These are phyloP conservation scores for Podospora comata DNA, from an alignment of 495 filamentous ascomycete species.

Conservation along the genomic window DNA sequence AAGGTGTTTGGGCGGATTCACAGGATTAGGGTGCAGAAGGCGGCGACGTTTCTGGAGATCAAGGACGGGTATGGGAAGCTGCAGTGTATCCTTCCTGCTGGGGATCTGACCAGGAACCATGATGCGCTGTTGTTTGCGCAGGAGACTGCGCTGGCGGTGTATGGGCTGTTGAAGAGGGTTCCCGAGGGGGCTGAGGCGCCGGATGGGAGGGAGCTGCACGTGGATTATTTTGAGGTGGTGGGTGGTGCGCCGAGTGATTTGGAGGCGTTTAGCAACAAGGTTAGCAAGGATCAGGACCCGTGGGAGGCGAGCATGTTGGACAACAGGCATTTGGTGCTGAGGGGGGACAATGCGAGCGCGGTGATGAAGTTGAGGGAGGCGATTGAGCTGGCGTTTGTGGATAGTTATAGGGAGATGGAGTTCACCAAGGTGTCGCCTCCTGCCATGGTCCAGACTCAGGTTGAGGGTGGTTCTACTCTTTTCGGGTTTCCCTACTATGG, in stretches of 20 bases:
- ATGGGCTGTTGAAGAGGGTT: conserved; percentile 84
- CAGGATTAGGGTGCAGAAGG: conserved; percentile 79
- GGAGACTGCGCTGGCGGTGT: conserved; percentile 83
- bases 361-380: conserved; percentile 90
- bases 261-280: conserved; percentile 90
- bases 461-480: conserved; percentile 91
- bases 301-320: conserved; percentile 80
- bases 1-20: conserved; percentile 84
- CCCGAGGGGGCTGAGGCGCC: conserved; percentile 77
- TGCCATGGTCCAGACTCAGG: conserved; percentile 97
- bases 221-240: conserved; percentile 87
- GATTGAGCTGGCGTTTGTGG: conserved; percentile 77
- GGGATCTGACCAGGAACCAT: conserved; percentile 84
- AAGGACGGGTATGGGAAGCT: conserved; percentile 86
- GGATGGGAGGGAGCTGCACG: conserved; percentile 86
- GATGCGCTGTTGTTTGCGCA: conserved; percentile 84
- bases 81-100: conserved; percentile 77
- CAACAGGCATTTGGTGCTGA: conserved; percentile 86
- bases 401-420: conserved; percentile 72
- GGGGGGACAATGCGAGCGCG: conserved; percentile 80
- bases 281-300: conserved; percentile 65
- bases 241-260: conserved; percentile 76
- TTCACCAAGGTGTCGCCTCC: conserved; percentile 87
- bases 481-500: conserved; percentile 95
- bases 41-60: conserved; percentile 81